Evolutionary conservation across 176 grass and related monocot species (phyloP).

Genomic region (Oryza rufipogon): DNA sequence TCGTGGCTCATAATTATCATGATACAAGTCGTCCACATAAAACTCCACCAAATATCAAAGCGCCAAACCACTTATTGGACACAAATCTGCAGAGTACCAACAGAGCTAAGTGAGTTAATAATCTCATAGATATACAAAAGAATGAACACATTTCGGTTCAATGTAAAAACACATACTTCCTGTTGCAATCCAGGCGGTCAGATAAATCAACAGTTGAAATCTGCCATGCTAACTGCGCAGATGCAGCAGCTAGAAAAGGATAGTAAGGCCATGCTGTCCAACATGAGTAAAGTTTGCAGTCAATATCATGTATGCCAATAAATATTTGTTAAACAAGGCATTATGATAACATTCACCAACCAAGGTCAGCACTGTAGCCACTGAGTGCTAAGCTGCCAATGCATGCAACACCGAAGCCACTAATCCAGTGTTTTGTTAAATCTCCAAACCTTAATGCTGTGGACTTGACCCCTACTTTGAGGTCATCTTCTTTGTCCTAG

Average conservation of each 20-base stretch:
- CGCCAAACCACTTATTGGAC: slow-evolving; percentile 97
- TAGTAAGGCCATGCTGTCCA: slow-evolving; percentile 82
- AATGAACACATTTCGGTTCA: not conserved
- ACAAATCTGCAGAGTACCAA: slow-evolving; percentile 62
- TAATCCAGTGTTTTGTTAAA: slow-evolving; percentile 78
- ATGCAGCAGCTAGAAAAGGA: slow-evolving; percentile 67
- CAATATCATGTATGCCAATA: slow-evolving; percentile 18
- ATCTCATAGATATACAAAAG: slow-evolving; percentile 1
- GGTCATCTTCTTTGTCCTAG: slow-evolving; percentile 93
- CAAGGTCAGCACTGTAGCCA: slow-evolving; percentile 85
- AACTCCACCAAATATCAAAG: slow-evolving; percentile 70
- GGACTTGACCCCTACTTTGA: slow-evolving; percentile 85
- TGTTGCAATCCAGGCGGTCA: slow-evolving; percentile 70
- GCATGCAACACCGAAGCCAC: slow-evolving; percentile 68
- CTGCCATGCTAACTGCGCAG: slow-evolving; percentile 74
- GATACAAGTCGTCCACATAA: slow-evolving; percentile 67
- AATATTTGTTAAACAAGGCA: not conserved
- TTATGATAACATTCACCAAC: slow-evolving; percentile 35
- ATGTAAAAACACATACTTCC: slow-evolving; percentile 57
- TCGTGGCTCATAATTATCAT: slow-evolving; percentile 34
- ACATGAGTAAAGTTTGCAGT: slow-evolving; percentile 38
- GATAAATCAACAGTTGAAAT: slow-evolving; percentile 77
- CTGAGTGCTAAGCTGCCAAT: slow-evolving; percentile 64
- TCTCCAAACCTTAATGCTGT: slow-evolving; percentile 85
- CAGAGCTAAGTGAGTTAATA: slow-evolving; percentile 10